phyloP scores from a whole-genome alignment of 208 protist species.

The Naegleria fowleri region DNA sequence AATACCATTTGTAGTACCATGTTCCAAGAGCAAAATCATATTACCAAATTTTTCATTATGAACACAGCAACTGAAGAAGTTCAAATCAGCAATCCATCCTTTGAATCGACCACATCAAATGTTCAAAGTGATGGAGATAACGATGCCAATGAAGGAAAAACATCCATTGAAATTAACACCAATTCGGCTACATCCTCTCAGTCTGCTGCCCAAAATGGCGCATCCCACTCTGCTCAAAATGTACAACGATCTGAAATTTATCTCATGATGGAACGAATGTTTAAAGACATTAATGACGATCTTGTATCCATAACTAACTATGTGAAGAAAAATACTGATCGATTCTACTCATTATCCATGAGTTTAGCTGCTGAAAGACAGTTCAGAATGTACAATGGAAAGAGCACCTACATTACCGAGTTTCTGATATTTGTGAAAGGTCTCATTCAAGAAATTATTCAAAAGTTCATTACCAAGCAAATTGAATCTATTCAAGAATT shows the following conservation, averaged over 20 bases:
- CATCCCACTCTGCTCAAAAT: background rate
- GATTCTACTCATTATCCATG: background rate
- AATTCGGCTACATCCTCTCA: too few species aligned
- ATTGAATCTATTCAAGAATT: background rate
- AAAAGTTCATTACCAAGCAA: conserved; percentile 4
- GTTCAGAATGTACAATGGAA: background rate
- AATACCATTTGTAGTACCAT: background rate
- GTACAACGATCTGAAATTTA: background rate
- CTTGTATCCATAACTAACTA: background rate
- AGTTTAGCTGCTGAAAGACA: background rate
- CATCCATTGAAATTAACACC: background rate
- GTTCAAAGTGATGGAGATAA: background rate
- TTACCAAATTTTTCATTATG: background rate
- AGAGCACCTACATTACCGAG: background rate
- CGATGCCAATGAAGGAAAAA: background rate
- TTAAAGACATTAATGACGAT: background rate
- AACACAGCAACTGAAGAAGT: background rate
- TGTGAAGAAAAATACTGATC: background rate
- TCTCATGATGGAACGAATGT: background rate
- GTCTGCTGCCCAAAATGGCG: background rate
- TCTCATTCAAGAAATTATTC: background rate
- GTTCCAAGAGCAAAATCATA: conserved; percentile 2
- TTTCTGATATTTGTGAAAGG: background rate
- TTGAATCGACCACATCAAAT: background rate
- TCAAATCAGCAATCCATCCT: background rate